Percentiles rank a stretch among this genome's conserved stretches.
These are phyloP conservation scores for Euphorbia tirucalli DNA, from an alignment of 345 rosid genomes.

Conservation along the genomic window DNA sequence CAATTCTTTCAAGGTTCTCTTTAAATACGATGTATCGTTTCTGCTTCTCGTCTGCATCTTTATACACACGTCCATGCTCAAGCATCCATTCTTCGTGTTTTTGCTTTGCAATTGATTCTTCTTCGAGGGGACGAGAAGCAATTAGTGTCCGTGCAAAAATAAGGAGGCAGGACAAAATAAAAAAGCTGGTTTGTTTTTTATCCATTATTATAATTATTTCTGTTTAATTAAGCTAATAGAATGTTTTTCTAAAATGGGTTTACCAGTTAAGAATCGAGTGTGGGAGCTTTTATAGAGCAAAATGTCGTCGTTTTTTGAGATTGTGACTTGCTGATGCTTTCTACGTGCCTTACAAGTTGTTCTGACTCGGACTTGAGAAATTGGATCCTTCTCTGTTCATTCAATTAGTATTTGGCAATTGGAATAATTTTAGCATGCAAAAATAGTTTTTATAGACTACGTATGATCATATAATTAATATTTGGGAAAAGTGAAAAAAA, in stretches of 20 bases:
- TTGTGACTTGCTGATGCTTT: slow-evolving; percentile 9
- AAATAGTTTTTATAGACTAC: no score
- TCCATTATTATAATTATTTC: slow-evolving; percentile 12
- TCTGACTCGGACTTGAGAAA: slow-evolving; percentile 6
- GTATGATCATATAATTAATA: no score
- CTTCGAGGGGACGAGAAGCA: slow-evolving; percentile 26
- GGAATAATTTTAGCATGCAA: no score
- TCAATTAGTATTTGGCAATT: background rate
- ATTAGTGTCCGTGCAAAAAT: slow-evolving; percentile 11
- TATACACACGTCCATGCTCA: slow-evolving; percentile 24
- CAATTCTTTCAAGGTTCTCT: slow-evolving; percentile 24
- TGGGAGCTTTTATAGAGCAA: slow-evolving; percentile 21
- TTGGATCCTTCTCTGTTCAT: background rate
- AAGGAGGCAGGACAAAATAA: slow-evolving; percentile 15
- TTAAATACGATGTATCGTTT: slow-evolving; percentile 23
- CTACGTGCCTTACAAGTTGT: background rate
- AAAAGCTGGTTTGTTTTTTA: background rate
- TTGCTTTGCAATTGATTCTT: slow-evolving; percentile 31
- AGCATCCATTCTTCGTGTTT: slow-evolving; percentile 43
- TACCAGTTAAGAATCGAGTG: background rate
- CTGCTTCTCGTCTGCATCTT: slow-evolving; percentile 16
- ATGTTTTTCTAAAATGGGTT: background rate
- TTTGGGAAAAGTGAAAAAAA: no score
- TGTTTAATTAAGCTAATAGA: background rate
- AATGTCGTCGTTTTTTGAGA: background rate